A percentile compares a stretch with the other conserved stretches of the same genome.
phyloP scores from a whole-genome alignment of 495 filamentous ascomycete genomes.

The Xylaria scruposa region DNA sequence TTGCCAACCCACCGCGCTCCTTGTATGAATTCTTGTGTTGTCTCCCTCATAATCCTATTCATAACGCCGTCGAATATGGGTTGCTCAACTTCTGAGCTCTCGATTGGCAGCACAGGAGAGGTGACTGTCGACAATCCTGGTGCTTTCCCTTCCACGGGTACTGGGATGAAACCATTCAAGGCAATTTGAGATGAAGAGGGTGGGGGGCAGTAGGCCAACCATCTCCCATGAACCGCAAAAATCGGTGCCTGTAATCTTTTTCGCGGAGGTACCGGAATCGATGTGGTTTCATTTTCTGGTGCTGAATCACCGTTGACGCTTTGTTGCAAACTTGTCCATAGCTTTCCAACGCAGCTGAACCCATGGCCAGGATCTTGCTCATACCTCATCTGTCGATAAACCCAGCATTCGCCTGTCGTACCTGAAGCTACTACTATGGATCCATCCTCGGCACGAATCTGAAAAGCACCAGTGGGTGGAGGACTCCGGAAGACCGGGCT shows the following conservation, averaged over 20 bases:
- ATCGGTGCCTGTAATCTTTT: constrained; percentile 65
- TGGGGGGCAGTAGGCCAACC: constrained; percentile 86
- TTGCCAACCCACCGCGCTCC: constrained; percentile 87
- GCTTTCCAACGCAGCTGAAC: constrained; percentile 77
- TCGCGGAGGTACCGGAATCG: constrained; percentile 43
- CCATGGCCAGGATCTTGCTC: constrained; percentile 42
- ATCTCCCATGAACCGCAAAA: constrained; percentile 76
- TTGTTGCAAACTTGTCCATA: constrained; percentile 82
- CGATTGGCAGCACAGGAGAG: constrained; percentile 75
- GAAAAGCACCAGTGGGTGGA: constrained; percentile 71
- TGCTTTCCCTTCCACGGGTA: constrained; percentile 58
- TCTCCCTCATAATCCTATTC: constrained; percentile 84
- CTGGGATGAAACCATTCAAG: constrained; percentile 63
- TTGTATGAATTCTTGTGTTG: constrained; percentile 88
- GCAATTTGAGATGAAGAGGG: constrained; percentile 71
- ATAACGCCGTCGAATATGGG: constrained; percentile 81
- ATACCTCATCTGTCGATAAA: constrained; percentile 60
- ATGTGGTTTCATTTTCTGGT: constrained; percentile 53
- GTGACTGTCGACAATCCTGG: constrained; percentile 73
- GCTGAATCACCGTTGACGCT: constrained; percentile 50
- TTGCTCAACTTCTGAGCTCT: constrained; percentile 76
- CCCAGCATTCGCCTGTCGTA: constrained; percentile 82
- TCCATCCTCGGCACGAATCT: constrained; percentile 69
- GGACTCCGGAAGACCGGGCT: constrained; percentile 65
- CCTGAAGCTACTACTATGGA: constrained; percentile 78